Conservation (phyloP, 2,329 filamentous ascomycete species). For the Ilyonectria sp. region DNA sequence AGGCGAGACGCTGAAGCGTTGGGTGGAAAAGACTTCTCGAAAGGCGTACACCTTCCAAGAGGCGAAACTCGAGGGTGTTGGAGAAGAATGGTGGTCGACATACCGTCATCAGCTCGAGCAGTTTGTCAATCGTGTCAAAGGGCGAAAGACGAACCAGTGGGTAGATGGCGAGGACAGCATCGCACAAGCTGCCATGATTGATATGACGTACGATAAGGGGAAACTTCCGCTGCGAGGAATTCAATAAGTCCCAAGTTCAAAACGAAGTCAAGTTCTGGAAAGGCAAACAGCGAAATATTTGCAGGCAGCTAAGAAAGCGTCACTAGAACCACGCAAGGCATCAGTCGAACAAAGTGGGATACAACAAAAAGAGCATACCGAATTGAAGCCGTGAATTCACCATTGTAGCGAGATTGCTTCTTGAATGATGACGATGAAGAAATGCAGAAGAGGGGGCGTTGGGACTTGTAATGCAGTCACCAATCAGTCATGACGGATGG, state of each 20-base stretch:
- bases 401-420: too few relatives aligned
- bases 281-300: background rate
- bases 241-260: too few relatives aligned
- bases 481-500: too few relatives aligned
- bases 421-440: too few relatives aligned
- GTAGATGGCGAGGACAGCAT: slow-evolving; percentile 5
- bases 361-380: too few relatives aligned
- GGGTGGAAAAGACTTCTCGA: background rate
- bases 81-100: slow-evolving; percentile 9
- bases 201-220: slow-evolving; percentile 14
- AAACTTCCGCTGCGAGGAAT: background rate
- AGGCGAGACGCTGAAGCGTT: background rate
- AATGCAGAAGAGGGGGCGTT: too few relatives aligned
- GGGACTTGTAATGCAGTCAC: too few relatives aligned
- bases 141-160: background rate
- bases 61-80: background rate
- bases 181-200: slow-evolving; percentile 14
- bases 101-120: slow-evolving; percentile 17
- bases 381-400: too few relatives aligned
- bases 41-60: slow-evolving; percentile 17
- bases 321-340: too few relatives aligned
- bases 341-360: too few relatives aligned
- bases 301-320: background rate
- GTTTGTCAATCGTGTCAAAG: slow-evolving; percentile 12
- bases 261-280: background rate